phyloP scores from a whole-genome alignment of 345 rosid genomes.

The Euphorbia lathyris region DNA sequence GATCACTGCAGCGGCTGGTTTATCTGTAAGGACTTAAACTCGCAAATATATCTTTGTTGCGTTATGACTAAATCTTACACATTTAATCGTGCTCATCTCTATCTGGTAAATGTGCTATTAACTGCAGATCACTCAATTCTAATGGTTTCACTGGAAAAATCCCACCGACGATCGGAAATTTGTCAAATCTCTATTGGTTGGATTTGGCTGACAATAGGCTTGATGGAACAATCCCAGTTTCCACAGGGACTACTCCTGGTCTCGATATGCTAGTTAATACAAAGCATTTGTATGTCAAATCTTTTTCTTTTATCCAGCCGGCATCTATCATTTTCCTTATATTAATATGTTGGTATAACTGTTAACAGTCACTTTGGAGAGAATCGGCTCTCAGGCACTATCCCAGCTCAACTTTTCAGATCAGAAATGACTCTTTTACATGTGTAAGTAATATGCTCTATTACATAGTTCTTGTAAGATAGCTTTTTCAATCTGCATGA shows the following conservation, averaged over 20 bases:
- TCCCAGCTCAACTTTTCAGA: conserved; percentile 65
- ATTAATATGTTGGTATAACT: conserved; percentile 10
- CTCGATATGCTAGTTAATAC: conserved; percentile 66
- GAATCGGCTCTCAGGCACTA: conserved; percentile 60
- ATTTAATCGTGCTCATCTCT: background rate
- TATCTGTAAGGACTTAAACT: conserved; percentile 48
- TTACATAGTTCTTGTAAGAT: background rate
- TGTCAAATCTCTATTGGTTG: conserved; percentile 65
- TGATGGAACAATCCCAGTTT: conserved; percentile 71
- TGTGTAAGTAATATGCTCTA: conserved; percentile 46
- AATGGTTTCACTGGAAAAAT: conserved; percentile 68
- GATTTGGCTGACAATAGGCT: conserved; percentile 83
- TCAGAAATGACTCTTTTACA: conserved; percentile 65
- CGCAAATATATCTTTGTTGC: background rate
- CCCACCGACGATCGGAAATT: conserved; percentile 70
- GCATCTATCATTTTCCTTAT: background rate
- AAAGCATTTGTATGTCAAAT: conserved; percentile 69
- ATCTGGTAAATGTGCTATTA: conserved; percentile 11
- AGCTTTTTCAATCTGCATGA: background rate
- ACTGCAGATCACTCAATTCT: conserved; percentile 67
- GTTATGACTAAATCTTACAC: background rate
- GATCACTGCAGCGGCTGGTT: conserved; percentile 45
- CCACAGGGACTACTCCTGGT: conserved; percentile 63
- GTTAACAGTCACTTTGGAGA: conserved; percentile 65
- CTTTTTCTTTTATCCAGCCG: background rate